Evolutionary conservation across 495 filamentous ascomycete genomes (phyloP).

Genomic region (Lasiosphaeria ovina): DNA sequence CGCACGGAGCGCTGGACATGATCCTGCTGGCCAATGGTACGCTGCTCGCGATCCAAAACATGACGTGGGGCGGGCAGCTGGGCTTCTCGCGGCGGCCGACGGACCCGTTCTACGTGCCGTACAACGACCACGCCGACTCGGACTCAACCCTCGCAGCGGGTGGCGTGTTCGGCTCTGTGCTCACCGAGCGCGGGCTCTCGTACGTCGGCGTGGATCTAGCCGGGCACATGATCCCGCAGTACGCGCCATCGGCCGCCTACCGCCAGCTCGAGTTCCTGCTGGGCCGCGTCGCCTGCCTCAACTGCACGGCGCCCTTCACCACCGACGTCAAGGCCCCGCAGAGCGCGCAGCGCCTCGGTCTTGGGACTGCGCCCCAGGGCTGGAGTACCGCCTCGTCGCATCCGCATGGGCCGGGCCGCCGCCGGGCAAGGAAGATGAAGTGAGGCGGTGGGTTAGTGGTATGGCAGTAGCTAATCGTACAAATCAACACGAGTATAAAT

Average conservation of each 20-base stretch:
- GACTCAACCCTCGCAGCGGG: slow-evolving; percentile 42
- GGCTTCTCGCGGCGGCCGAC: slow-evolving; percentile 62
- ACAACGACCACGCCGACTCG: slow-evolving; percentile 42
- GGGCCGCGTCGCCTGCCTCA: slow-evolving; percentile 52
- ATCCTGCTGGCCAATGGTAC: slow-evolving; percentile 64
- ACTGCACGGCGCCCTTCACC: slow-evolving; percentile 33
- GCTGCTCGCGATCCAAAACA: slow-evolving; percentile 73
- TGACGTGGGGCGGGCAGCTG: slow-evolving; percentile 74
- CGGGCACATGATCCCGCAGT: slow-evolving; percentile 68
- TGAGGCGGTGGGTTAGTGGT: background rate
- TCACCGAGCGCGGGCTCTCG: slow-evolving; percentile 69
- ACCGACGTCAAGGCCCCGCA: slow-evolving; percentile 20
- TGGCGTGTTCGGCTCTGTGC: slow-evolving; percentile 59
- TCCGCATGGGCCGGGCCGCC: background rate
- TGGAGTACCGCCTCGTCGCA: slow-evolving; percentile 21
- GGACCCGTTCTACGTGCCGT: slow-evolving; percentile 65
- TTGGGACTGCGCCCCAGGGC: slow-evolving; percentile 30
- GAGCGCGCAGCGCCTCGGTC: slow-evolving; percentile 23
- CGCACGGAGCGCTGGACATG: slow-evolving; percentile 59
- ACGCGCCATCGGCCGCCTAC: slow-evolving; percentile 61
- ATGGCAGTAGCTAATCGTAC: background rate
- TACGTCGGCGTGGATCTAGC: slow-evolving; percentile 57
- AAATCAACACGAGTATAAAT: no score
- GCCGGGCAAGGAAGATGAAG: background rate
- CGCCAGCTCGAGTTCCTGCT: slow-evolving; percentile 67